A percentile compares a stretch with the other conserved stretches of the same genome.
Evolutionary conservation across 495 filamentous ascomycete species (phyloP).

Genomic region (Aspergillus incahuasiensis): DNA sequence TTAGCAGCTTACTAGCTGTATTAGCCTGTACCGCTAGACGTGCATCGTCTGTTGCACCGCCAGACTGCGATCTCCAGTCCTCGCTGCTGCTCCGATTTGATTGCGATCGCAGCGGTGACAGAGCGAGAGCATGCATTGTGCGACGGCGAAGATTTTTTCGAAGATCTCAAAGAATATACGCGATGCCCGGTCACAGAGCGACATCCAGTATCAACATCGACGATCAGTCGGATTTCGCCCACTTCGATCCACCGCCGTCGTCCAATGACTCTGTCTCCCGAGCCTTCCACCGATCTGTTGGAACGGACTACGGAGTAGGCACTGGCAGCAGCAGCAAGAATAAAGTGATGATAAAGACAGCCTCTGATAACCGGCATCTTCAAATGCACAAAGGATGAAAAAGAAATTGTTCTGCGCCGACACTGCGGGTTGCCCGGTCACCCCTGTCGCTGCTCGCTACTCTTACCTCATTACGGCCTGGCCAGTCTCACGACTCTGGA

Average conservation of each 20-base stretch:
- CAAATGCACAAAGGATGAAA: slow-evolving; percentile 1
- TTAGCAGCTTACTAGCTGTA: slow-evolving; percentile 13
- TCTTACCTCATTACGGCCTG: slow-evolving; percentile 12
- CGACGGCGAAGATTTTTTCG: background rate
- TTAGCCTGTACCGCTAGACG: slow-evolving; percentile 7
- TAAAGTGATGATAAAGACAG: background rate
- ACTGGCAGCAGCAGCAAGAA: background rate
- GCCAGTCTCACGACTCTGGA: slow-evolving; percentile 1
- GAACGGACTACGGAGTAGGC: background rate
- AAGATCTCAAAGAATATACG: background rate
- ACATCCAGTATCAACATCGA: background rate
- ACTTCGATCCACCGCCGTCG: background rate
- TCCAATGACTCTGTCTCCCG: background rate
- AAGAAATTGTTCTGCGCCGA: slow-evolving; percentile 4
- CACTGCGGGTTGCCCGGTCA: background rate
- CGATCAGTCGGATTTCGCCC: background rate
- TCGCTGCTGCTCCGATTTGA: background rate
- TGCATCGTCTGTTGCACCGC: slow-evolving; percentile 13
- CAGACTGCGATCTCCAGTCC: slow-evolving; percentile 12
- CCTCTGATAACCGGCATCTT: background rate
- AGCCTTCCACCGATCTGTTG: background rate
- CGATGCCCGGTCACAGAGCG: background rate
- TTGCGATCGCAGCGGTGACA: background rate
- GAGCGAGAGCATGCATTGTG: background rate
- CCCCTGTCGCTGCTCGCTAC: slow-evolving; percentile 8